phyloP scores from a whole-genome alignment of 768 basidiomycete species.

The Pisolithus tinctorius region DNA sequence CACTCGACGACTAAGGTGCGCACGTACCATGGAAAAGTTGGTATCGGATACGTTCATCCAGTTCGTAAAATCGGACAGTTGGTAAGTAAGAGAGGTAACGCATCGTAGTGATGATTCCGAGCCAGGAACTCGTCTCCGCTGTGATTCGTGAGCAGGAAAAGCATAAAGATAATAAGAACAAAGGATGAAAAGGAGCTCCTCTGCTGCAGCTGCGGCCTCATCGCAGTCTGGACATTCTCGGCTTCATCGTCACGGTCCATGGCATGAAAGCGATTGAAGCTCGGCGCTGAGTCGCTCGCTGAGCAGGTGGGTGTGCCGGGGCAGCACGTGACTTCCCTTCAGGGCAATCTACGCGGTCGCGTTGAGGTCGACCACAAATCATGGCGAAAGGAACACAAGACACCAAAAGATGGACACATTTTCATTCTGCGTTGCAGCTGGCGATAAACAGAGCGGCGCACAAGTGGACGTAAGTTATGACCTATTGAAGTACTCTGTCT shows the following conservation, averaged over 20 bases:
- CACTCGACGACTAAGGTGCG: not conserved
- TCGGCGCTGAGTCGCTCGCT: not conserved
- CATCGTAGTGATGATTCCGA: constrained; percentile 59
- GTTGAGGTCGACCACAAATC: not conserved
- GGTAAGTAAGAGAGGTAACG: constrained; percentile 50
- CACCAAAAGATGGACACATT: constrained; percentile 46
- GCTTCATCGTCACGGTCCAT: constrained; percentile 27
- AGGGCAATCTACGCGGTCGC: too few relatives aligned
- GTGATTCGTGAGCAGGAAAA: constrained; percentile 76
- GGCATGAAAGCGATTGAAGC: constrained; percentile 3
- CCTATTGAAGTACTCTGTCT: not conserved
- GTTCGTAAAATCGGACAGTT: constrained; percentile 65
- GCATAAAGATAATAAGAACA: constrained; percentile 64
- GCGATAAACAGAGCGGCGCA: constrained; percentile 45
- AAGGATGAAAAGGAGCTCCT: constrained; percentile 67
- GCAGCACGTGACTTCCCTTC: constrained; percentile 17
- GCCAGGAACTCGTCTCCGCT: constrained; percentile 61
- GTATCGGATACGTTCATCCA: constrained; percentile 66
- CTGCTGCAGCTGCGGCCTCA: constrained; percentile 28
- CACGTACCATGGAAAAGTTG: constrained; percentile 58
- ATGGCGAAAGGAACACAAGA: constrained; percentile 20
- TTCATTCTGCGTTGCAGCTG: constrained; percentile 46
- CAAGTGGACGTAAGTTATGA: constrained; percentile 44
- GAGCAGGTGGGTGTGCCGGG: not conserved
- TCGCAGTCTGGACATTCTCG: constrained; percentile 6